Base-by-base conservation (phyloP, 139 green algal genomes). In the Nannochloris sp. region DNA sequence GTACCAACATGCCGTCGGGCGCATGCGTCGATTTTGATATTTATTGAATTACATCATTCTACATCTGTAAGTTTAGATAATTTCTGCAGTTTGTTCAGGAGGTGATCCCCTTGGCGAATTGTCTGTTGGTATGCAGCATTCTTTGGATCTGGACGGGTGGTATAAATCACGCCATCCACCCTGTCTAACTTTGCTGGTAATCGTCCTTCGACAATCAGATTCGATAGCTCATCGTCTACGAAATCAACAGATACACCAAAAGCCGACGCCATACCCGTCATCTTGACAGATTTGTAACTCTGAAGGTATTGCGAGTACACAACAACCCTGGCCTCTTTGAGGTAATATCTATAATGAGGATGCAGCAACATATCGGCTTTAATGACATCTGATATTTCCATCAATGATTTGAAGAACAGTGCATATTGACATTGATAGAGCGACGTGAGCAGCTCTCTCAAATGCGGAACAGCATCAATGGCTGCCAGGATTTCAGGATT, bases 161-260 rank as follows among this genome's bases (percentile, higher is more conserved):
- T 98, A 72, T 96, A 82, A 4, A 98, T 75, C 24, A 97, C 73
- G 23, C 85, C 85, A 27, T 80, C 75, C 31, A 92, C 92, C 71
- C 93, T 94, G 82, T 99, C 94, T 40, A 99, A 96, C 69, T 94
- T 93, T n/a, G 87, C 91, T 54, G 89, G 81, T 31, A 99, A 72
- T 4, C 88, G 79, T 2, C 91, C 92, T 5, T 83, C 78, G 9
- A 90, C 88, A 57, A 99, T 97, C 72, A 99, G 94, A 64, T 89
- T 82, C 2, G 83, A 80, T 44, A 97, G 61, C 80, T 96, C 85
- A 16, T 49, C 48, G 55, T 87, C 83, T 51, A 88, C 51, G 43
- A 93, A 94, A 44, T 71, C 74, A 1, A 66, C 7, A 16, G 57
- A 66, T 4, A 96, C 79, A 10, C 85, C 83, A 76, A 97, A 97